phyloP scores from a whole-genome alignment of 2,329 filamentous ascomycete genomes.

The Trematosphaeria pertusa region DNA sequence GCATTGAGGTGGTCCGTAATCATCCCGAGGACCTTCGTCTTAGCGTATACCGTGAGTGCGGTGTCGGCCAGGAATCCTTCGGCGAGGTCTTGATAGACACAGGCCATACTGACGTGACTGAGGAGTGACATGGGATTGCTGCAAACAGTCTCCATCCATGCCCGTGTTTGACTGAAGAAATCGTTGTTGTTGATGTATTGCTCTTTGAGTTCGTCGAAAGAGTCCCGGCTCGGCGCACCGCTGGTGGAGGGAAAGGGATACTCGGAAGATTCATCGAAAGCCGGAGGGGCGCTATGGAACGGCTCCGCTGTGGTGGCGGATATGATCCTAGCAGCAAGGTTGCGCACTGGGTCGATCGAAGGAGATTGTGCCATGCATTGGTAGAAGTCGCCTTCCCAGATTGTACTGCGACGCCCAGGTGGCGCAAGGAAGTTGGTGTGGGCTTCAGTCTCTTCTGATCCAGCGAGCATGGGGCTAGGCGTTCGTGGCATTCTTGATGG shows the following conservation, averaged over 20 bases:
- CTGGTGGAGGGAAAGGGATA: slow-evolving; percentile 29
- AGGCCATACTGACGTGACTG: slow-evolving; percentile 41
- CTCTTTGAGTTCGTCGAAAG: slow-evolving; percentile 28
- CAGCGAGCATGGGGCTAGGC: slow-evolving; percentile 27
- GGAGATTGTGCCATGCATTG: slow-evolving; percentile 27
- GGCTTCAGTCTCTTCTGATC: slow-evolving; percentile 21
- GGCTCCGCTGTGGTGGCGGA: slow-evolving; percentile 27
- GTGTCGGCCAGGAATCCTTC: slow-evolving; percentile 38
- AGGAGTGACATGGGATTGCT: slow-evolving; percentile 38
- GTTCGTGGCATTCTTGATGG: slow-evolving; percentile 21
- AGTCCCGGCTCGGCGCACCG: slow-evolving; percentile 14
- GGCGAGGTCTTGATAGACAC: slow-evolving; percentile 40
- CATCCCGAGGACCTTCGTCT: slow-evolving; percentile 35
- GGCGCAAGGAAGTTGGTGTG: slow-evolving; percentile 18
- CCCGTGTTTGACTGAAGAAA: slow-evolving; percentile 31
- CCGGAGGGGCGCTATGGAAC: slow-evolving; percentile 30
- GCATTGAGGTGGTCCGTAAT: slow-evolving; percentile 35
- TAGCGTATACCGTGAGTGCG: slow-evolving; percentile 40
- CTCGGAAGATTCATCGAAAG: slow-evolving; percentile 26
- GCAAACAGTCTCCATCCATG: slow-evolving; percentile 41
- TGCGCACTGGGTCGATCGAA: slow-evolving; percentile 24
- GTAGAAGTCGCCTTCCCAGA: slow-evolving; percentile 27
- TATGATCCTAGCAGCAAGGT: slow-evolving; percentile 34
- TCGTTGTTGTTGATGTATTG: slow-evolving; percentile 30
- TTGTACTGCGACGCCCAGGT: slow-evolving; percentile 16